Base-by-base conservation (phyloP, 1,139 yeast genomes). In the Saccharomycopsis hybrid region DNA sequence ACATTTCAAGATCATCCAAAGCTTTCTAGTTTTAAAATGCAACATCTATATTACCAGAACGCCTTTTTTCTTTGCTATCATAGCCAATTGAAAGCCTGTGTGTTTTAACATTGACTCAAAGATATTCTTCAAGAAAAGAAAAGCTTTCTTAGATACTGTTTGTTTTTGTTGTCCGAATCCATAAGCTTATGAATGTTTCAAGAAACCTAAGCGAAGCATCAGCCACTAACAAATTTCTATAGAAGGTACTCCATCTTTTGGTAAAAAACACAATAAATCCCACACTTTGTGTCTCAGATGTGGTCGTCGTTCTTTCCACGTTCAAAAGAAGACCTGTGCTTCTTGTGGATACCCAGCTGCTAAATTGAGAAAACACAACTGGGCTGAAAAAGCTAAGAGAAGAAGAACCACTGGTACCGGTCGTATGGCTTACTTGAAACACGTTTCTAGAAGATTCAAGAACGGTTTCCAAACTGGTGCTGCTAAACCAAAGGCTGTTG, bases 191-290 rank as follows among this genome's bases (percentile, higher is more conserved):
- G 18, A 18, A 18, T 18, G 18, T 18, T 18, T 18, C 18, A 18
- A 18, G 18, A 18, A 18, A 18, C 18, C 18, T 18, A 18, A 18
- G 18, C 18, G 18, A 18, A 18, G 18, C 18, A 18, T 18, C 35
- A 31, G 13, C 18, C 39, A 61, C 59, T 60, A 61, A 58, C 59
- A 48, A 54, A 51, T 50, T 49, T 50, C 53, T 53, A 67, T 70
- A 88, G 96, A 92, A 90, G 98, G 98, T 88, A 92, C 98, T 77
- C 96, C 97, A 81, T 88, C 97, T 75, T 85, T 88, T 82, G 97
- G 98, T 85, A 92, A 90, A 82, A 89, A 95, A 78, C 97, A 92
- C 89, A 90, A 87, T 94, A 94, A 94, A 82, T 85, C 97, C 73
- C 99, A 92, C 89, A 86, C 95, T 72, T 81, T 90, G 78, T 94